These are phyloP conservation scores for Saccharum hybrid DNA, from an alignment of 202 grass and related monocot species.

Conservation along the genomic window DNA sequence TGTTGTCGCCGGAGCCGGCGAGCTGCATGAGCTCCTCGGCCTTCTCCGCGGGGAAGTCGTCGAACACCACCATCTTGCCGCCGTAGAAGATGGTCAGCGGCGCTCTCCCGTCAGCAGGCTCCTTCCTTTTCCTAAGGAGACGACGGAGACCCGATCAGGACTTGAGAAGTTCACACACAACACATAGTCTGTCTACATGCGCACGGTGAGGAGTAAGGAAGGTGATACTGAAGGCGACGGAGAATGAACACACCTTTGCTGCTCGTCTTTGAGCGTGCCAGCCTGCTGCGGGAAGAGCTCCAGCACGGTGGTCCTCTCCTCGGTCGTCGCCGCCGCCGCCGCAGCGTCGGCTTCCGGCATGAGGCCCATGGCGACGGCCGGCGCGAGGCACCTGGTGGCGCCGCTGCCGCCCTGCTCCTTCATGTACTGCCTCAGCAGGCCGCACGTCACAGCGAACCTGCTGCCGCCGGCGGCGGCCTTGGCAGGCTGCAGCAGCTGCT, in stretches of 20 bases:
- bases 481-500: neutral
- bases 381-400: conserved; percentile 23
- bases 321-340: conserved; percentile 17
- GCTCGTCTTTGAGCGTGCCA: conserved; percentile 45
- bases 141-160: neutral
- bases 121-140: conserved; percentile 19
- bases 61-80: conserved; percentile 70
- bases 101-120: conserved; percentile 28
- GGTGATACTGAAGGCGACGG: neutral
- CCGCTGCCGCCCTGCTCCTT: conserved; percentile 54
- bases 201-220: neutral
- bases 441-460: conserved; percentile 64
- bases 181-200: neutral
- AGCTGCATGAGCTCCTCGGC: conserved; percentile 61
- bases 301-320: conserved; percentile 43
- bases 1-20: conserved; percentile 40
- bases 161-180: neutral
- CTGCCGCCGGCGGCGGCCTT: conserved; percentile 10
- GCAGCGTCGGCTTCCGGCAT: conserved; percentile 37
- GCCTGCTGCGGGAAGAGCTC: conserved; percentile 71
- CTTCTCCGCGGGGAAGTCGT: conserved; percentile 76
- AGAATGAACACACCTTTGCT: conserved; percentile 7
- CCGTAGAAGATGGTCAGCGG: conserved; percentile 86
- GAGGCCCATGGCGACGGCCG: conserved; percentile 54
- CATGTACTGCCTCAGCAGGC: conserved; percentile 70